phyloP scores from a whole-genome alignment of 192 early-diverging fungal species.

The Podila epigama region DNA sequence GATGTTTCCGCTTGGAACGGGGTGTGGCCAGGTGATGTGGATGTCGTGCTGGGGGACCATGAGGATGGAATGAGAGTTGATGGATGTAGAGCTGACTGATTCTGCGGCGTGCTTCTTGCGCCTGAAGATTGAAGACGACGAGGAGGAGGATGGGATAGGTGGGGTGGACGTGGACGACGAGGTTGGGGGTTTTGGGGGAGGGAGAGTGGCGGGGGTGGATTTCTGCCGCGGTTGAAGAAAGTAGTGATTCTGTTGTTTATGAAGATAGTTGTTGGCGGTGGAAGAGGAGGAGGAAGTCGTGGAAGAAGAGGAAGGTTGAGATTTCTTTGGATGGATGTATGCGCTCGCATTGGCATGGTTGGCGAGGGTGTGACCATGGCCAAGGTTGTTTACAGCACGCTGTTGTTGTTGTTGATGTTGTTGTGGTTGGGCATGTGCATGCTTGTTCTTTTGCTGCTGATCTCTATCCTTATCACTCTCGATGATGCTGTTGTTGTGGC shows the following conservation, averaged over 20 bases:
- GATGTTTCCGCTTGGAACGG: slow-evolving; percentile 35
- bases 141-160: slow-evolving; percentile 4
- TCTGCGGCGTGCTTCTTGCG: background rate
- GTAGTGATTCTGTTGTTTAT: slow-evolving; percentile 16
- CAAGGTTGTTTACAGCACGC: too few species aligned
- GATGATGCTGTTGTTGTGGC: background rate
- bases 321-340: background rate
- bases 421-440: too few species aligned
- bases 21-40: slow-evolving; percentile 33
- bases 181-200: background rate
- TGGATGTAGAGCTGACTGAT: background rate
- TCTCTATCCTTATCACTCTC: background rate
- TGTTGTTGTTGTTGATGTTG: slow-evolving; percentile 17
- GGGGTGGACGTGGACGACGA: background rate
- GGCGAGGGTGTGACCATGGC: too few species aligned
- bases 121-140: slow-evolving; percentile 4
- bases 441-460: too few species aligned
- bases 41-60: slow-evolving; percentile 42
- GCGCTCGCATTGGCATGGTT: too few species aligned
- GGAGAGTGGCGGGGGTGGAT: slow-evolving; percentile 13
- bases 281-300: background rate
- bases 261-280: too few species aligned
- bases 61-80: slow-evolving; percentile 30
- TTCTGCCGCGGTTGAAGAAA: slow-evolving; percentile 4
- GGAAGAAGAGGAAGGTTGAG: background rate